These are phyloP conservation scores for Fistulinella cinereoalba DNA, from an alignment of 1,284 basidiomycete species.

Conservation along the genomic window DNA sequence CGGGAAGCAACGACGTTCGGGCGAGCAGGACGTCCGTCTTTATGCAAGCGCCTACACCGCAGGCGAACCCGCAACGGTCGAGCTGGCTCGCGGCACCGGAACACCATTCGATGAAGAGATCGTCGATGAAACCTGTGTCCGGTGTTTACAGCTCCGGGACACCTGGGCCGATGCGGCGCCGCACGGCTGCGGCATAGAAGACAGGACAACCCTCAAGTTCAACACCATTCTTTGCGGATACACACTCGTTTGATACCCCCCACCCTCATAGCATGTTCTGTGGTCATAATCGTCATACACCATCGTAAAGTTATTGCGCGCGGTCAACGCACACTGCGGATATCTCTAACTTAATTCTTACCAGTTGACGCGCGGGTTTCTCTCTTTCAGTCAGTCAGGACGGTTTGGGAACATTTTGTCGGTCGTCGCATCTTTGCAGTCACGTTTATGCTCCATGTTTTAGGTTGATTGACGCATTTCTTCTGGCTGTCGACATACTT, in stretches of 20 bases:
- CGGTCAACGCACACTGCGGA: conserved; percentile 22
- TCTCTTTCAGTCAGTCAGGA: conserved; percentile 16
- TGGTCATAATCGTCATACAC: conserved; percentile 12
- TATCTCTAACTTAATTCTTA: conserved; percentile 24
- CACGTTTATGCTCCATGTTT: conserved; percentile 4
- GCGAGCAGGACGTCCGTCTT: conserved; percentile 8
- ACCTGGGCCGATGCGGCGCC: conserved; percentile 16
- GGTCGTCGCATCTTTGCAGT: conserved; percentile 14
- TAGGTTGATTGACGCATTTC: too few relatives aligned
- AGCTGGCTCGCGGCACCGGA: conserved; percentile 27
- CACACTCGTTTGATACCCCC: conserved; percentile 35
- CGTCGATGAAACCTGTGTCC: conserved; percentile 19
- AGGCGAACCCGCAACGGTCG: conserved; percentile 16
- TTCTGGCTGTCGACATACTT: conserved; percentile 13
- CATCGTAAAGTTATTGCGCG: conserved; percentile 11
- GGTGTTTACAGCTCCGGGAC: conserved; percentile 14
- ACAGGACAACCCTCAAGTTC: not conserved
- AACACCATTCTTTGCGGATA: conserved; percentile 9
- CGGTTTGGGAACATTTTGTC: conserved; percentile 14
- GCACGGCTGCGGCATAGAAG: conserved; percentile 24
- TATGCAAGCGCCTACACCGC: conserved; percentile 9
- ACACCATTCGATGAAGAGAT: conserved; percentile 9
- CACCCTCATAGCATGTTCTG: conserved; percentile 16
- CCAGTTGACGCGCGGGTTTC: conserved; percentile 3
- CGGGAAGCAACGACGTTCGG: conserved; percentile 18